Evolutionary conservation across 2,329 filamentous ascomycete species (phyloP).

Genomic region (Sporothrix curviconia): DNA sequence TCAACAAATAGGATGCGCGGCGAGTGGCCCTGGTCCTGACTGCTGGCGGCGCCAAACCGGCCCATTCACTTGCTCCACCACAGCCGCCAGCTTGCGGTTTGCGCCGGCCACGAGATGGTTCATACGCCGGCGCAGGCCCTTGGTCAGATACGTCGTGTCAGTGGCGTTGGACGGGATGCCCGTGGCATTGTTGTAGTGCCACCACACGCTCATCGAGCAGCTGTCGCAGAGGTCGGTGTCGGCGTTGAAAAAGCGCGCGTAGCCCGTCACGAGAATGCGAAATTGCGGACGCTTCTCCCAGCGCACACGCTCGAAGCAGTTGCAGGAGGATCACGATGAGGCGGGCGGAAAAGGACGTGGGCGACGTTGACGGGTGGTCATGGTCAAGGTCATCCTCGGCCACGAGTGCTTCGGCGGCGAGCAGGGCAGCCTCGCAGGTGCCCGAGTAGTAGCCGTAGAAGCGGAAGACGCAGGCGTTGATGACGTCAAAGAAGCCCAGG

Average conservation of each 20-base stretch:
- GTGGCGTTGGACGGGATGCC: conserved; percentile 7
- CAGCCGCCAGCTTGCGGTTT: conserved; percentile 34
- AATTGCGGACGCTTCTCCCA: conserved; percentile 41
- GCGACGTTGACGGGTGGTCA: conserved; percentile 25
- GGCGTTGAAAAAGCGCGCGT: conserved; percentile 43
- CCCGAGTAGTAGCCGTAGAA: conserved; percentile 44
- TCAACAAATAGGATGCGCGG: conserved; percentile 36
- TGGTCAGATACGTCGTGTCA: conserved; percentile 27
- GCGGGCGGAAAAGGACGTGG: conserved; percentile 20
- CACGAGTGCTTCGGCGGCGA: conserved; percentile 29
- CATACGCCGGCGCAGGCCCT: conserved; percentile 33
- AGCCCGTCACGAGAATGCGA: conserved; percentile 39
- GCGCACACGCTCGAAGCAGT: conserved; percentile 35
- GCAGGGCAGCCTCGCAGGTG: conserved; percentile 37
- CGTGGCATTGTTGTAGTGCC: conserved; percentile 30
- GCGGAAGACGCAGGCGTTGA: conserved; percentile 44
- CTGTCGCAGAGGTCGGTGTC: conserved; percentile 38
- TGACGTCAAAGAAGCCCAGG: conserved; percentile 43
- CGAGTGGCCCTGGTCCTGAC: not conserved
- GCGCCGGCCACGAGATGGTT: conserved; percentile 38
- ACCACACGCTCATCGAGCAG: conserved; percentile 41
- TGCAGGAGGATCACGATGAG: conserved; percentile 35
- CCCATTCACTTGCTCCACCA: conserved; percentile 33
- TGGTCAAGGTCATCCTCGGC: too few species aligned
- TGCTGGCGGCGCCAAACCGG: conserved; percentile 29